Evolutionary conservation across 2,329 filamentous ascomycete genomes (phyloP), one percentile per base, ranked within the genome.

Genomic region (Ophiostoma novo-ulmi): DNA sequence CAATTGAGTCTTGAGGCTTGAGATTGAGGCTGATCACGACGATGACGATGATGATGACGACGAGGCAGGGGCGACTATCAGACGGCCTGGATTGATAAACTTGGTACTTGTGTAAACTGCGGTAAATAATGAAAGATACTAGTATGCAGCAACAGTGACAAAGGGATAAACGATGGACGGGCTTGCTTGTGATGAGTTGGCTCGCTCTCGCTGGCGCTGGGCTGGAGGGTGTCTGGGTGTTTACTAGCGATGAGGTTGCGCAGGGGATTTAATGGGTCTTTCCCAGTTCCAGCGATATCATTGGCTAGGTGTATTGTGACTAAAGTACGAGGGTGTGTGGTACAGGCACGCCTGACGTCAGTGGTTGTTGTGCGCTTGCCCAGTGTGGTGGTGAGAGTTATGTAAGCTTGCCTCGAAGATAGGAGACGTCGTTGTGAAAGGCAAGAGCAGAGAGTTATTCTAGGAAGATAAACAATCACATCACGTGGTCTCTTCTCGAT

Each of bases 301-400:
- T 58, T 58, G 52, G 52, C 52, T 13, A 5, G 14, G 0, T 11
- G 8, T 2, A 10, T 8, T 26, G 22, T 26, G 17, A 48, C 44
- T 20, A 48, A 7, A 39, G 38, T 39, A 13, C 38, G 38, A 17
- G n/a, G 48, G 48, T 58, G 22, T 58, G 38, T 39, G 5, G 44
- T 17, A 48, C 44, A 48, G 44, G 52, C n/a, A 58, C 52, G 52
- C 52, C 52, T 58, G 52, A 58, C 52, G 52, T 58, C 52, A 58
- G 52, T 26, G 52, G 52, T 26, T 13, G 52, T 17, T 17, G 22
- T 58, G 52, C 7, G 14, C 44, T 44, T 14, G 41, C 41, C 41
- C 41, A 44, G 41, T 44, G 48, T 26, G n/a, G 13, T 55, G 52
- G 52, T 58, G n/a, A 13, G n/a, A 26, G 22, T 58, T 58, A 58